Conservation (phyloP, 805 yeast species). For the Pichia cephalocereana region DNA sequence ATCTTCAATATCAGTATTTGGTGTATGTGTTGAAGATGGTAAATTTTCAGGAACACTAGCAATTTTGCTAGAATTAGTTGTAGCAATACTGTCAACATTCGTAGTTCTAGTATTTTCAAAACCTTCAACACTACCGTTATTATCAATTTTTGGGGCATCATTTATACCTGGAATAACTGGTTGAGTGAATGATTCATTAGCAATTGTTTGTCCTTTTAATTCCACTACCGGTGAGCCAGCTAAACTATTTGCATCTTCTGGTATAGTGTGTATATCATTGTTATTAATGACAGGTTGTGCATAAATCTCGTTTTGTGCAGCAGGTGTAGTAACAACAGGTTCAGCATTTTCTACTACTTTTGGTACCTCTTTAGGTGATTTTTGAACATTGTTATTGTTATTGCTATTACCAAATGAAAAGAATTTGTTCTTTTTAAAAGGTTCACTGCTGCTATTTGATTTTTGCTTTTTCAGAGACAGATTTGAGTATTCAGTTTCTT, state of each 20-base stretch:
- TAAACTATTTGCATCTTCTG: not conserved
- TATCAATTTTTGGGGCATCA: not conserved
- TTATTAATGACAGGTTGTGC: not conserved
- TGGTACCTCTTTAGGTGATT: not conserved
- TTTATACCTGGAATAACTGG: not conserved
- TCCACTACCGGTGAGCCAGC: not conserved
- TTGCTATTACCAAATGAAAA: constrained; percentile 3
- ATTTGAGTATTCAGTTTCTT: constrained; percentile 1
- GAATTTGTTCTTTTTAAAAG: not conserved
- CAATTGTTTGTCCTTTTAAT: not conserved
- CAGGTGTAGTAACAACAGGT: too few relatives aligned
- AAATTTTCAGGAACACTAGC: not conserved
- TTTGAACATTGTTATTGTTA: not conserved
- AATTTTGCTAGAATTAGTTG: not conserved
- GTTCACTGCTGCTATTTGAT: not conserved
- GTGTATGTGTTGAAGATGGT: not conserved
- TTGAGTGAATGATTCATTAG: not conserved
- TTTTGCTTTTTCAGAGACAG: not conserved
- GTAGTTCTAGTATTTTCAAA: not conserved
- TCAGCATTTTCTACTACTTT: too few relatives aligned
- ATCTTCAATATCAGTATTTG: not conserved
- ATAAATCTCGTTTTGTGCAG: not conserved
- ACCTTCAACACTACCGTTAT: not conserved
- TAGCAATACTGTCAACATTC: not conserved
- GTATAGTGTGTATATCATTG: not conserved